These are phyloP conservation scores for Clathrus columnatus DNA, from an alignment of 768 basidiomycete species.

Conservation along the genomic window DNA sequence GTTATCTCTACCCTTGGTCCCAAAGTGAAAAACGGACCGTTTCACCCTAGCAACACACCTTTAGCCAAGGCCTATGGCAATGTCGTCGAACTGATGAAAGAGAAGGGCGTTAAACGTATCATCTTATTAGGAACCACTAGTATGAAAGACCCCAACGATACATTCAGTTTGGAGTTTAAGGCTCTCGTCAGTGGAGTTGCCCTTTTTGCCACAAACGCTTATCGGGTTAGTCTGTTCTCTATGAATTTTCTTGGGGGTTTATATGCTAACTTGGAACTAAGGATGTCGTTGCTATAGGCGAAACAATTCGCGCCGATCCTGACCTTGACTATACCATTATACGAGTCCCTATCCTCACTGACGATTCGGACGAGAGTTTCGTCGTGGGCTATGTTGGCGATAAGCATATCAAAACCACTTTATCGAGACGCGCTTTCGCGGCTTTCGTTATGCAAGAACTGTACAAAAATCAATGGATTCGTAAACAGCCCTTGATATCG, in stretches of 20 bases:
- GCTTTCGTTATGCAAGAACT: slow-evolving; percentile 52
- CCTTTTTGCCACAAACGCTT: slow-evolving; percentile 45
- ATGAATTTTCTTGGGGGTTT: not conserved
- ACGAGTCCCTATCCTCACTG: slow-evolving; percentile 56
- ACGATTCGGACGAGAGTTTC: slow-evolving; percentile 35
- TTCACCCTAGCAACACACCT: slow-evolving; percentile 41
- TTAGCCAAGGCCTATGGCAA: slow-evolving; percentile 50
- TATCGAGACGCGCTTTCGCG: slow-evolving; percentile 53
- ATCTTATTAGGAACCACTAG: slow-evolving; percentile 62
- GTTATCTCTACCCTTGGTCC: slow-evolving; percentile 65
- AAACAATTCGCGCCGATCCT: slow-evolving; percentile 38
- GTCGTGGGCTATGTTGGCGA: slow-evolving; percentile 65
- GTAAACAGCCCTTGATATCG: slow-evolving; percentile 32
- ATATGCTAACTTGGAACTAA: slow-evolving; percentile 11
- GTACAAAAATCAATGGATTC: slow-evolving; percentile 49
- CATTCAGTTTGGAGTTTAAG: slow-evolving; percentile 38
- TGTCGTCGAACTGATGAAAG: slow-evolving; percentile 49
- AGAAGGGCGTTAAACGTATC: slow-evolving; percentile 44
- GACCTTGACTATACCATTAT: slow-evolving; percentile 62
- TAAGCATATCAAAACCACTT: slow-evolving; percentile 36
- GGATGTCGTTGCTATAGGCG: slow-evolving; percentile 58
- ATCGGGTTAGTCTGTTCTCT: slow-evolving; percentile 22
- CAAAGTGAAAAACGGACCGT: slow-evolving; percentile 21
- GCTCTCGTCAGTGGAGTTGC: slow-evolving; percentile 31
- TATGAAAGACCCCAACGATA: slow-evolving; percentile 53